A percentile compares a stretch with the other conserved stretches of the same genome.
phyloP scores from a whole-genome alignment of 1,284 basidiomycete genomes.

The Pseudozyma hubeiensis region DNA sequence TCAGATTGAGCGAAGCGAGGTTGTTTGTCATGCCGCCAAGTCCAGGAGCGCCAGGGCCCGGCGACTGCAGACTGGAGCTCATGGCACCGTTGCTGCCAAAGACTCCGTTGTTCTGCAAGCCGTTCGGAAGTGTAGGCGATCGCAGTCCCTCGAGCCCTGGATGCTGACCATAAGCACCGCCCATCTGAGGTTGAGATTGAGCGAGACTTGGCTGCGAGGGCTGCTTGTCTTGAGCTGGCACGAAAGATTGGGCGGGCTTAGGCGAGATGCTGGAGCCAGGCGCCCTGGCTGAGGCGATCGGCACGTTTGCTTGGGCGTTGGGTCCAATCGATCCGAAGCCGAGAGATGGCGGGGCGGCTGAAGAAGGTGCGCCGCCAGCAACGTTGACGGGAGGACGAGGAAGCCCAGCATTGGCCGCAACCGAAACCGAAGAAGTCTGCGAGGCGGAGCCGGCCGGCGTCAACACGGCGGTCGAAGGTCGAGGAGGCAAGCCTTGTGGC shows the following conservation, averaged over 20 bases:
- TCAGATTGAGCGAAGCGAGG: constrained; percentile 54
- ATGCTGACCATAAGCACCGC: constrained; percentile 31
- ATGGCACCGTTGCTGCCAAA: constrained; percentile 34
- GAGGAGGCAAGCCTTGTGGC: constrained; percentile 57
- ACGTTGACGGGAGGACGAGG: constrained; percentile 50
- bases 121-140: constrained; percentile 52
- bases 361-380: constrained; percentile 10
- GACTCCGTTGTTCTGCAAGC: constrained; percentile 26
- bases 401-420: constrained; percentile 48
- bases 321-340: constrained; percentile 49
- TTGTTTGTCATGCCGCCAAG: constrained; percentile 43
- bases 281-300: constrained; percentile 20
- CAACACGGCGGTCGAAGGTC: constrained; percentile 49
- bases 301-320: constrained; percentile 13
- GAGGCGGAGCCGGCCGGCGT: constrained; percentile 35
- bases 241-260: constrained; percentile 29
- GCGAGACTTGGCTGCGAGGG: constrained; percentile 10
- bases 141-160: constrained; percentile 46
- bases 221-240: constrained; percentile 30
- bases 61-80: constrained; percentile 45
- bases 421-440: constrained; percentile 41
- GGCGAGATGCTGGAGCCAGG: constrained; percentile 37
- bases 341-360: constrained; percentile 18
- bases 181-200: constrained; percentile 19
- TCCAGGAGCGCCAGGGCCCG: constrained; percentile 32